Conservation (phyloP, 2,329 filamentous ascomycete species). For the Xylaria sp. region DNA sequence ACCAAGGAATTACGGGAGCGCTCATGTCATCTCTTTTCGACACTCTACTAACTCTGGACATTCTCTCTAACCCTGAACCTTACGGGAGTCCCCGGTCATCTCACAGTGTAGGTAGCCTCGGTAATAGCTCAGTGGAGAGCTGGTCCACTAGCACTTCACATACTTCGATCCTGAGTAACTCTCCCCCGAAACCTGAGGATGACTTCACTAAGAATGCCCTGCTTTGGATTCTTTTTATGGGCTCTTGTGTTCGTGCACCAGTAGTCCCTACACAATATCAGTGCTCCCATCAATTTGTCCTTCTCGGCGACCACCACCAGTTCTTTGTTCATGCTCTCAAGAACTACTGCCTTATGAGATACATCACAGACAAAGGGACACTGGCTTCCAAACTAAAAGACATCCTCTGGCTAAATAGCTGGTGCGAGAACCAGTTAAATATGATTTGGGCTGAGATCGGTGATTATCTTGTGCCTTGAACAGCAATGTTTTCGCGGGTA, state of each 20-base stretch:
- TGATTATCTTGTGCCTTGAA: conserved; percentile 39
- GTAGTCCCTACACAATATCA: conserved; percentile 26
- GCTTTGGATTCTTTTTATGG: conserved; percentile 50
- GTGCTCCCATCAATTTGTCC: conserved; percentile 34
- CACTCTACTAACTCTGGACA: conserved; percentile 43
- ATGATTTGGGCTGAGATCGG: conserved; percentile 47
- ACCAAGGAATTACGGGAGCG: conserved; percentile 46
- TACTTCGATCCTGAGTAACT: conserved; percentile 28
- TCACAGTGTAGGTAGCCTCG: conserved; percentile 32
- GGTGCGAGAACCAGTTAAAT: conserved; percentile 49
- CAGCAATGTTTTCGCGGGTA: background rate
- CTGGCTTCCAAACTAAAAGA: conserved; percentile 43
- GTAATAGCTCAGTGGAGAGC: conserved; percentile 36
- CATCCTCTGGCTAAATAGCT: conserved; percentile 49
- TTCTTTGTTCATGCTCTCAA: conserved; percentile 49
- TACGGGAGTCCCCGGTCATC: conserved; percentile 38
- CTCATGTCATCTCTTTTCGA: conserved; percentile 47
- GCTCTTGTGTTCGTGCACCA: conserved; percentile 48
- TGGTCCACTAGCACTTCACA: conserved; percentile 37
- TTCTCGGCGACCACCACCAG: conserved; percentile 43
- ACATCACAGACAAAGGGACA: conserved; percentile 43
- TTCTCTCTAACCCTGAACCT: conserved; percentile 42
- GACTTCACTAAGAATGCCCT: conserved; percentile 48
- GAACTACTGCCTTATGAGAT: conserved; percentile 46
- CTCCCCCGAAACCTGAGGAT: conserved; percentile 34